Evolutionary conservation across 2,329 filamentous ascomycete genomes (phyloP), one percentile per base, ranked within the genome.

Genomic region (Claviceps sp.): DNA sequence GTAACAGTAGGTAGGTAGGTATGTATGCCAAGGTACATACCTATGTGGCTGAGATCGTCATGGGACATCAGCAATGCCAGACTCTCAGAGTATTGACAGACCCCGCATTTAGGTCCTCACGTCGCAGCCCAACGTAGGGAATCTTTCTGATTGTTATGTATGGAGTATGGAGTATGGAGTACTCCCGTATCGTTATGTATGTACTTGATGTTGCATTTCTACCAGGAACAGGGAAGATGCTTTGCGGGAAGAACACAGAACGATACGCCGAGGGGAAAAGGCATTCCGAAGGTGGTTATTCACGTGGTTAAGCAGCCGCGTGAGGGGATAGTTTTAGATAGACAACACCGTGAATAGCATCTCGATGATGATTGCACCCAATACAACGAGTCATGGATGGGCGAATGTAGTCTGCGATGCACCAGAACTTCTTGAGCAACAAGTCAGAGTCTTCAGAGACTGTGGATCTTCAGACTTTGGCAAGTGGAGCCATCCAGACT

Each of bases 111-210:
- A 20, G 44, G 44, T 42, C 20, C 43, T 18, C 34, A 18, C 38
- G 26, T 51, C 36, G 44, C 49, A 51, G 49, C 49, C 49, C 49
- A 47, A 47, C 13, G 24, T 51, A 4, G 26, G 26, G 9, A 30
- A 14, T 36, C 13, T 41, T 22, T 42, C 11, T 41, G 49, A 44
- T 11, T 18, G 22, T 40, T 20, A 22, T 22, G 22, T 22, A 22
- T 4, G 22, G 22, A 22, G 22, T 22, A 22, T 18, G 1, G n/a
- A n/a, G n/a, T 22, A 22, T 4, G 22, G 22, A 22, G 22, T 22
- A 22, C 22, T 22, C 22, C 22, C 3, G 22, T 22, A 42, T 6
- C 26, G 18, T 26, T 18, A 18, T 18, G 18, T 18, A 18, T 34
- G 6, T 42, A 22, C 20, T 22, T 46, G 49, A 50, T n/a, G 34